These are phyloP conservation scores for Chlamydomonas incerta DNA, from an alignment of 139 green algal genomes.

Conservation along the genomic window DNA sequence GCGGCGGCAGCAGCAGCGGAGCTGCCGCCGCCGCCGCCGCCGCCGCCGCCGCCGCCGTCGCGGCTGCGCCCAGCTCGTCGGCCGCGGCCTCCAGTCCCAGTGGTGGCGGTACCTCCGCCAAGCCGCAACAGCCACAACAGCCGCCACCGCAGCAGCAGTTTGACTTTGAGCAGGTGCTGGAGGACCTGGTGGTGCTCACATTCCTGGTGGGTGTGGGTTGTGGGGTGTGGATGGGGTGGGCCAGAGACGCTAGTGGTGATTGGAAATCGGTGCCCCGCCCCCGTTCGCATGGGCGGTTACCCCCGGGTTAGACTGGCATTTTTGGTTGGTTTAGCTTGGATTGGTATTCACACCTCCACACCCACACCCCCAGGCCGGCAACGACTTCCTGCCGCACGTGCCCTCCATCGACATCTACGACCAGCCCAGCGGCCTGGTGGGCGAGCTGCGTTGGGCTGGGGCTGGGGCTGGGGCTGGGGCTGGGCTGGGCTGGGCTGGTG, in stretches of 20 bases:
- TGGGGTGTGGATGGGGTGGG: not conserved
- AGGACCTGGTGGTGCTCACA: conserved; percentile 92
- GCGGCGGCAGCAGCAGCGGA: not conserved
- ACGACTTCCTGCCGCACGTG: conserved; percentile 93
- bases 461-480: too few relatives aligned
- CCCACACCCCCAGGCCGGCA: conserved; percentile 66
- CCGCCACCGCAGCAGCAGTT: not conserved
- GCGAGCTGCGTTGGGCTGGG: too few relatives aligned
- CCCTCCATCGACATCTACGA: conserved; percentile 92
- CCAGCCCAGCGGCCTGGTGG: conserved; percentile 71
- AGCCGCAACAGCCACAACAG: not conserved
- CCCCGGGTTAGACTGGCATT: too few relatives aligned
- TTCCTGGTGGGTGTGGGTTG: conserved; percentile 78
- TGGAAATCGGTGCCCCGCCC: too few relatives aligned
- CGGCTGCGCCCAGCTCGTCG: too few relatives aligned
- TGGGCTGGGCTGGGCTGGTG: too few relatives aligned
- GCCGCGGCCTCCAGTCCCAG: too few relatives aligned
- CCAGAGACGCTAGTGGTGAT: too few relatives aligned
- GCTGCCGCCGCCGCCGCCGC: not conserved
- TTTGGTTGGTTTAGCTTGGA: too few relatives aligned
- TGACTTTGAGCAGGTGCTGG: conserved; percentile 82
- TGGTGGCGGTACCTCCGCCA: too few relatives aligned
- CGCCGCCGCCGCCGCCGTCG: not conserved
- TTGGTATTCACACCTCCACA: too few relatives aligned
- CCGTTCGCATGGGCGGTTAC: too few relatives aligned